Evolutionary conservation across 2,329 filamentous ascomycete species (phyloP).

Genomic region (Colletotrichum paranaense): DNA sequence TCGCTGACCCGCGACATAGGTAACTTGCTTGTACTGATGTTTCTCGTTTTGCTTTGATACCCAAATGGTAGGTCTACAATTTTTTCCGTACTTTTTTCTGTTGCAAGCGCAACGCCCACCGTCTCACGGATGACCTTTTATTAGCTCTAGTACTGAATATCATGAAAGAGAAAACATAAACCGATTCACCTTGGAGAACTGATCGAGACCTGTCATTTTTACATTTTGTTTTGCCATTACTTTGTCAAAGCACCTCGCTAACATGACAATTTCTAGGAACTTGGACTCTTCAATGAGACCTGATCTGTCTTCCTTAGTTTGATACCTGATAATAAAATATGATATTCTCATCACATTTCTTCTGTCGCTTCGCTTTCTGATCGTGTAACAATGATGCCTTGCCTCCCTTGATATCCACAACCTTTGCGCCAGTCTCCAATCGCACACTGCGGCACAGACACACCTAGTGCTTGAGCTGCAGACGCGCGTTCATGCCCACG

Average conservation of each 20-base stretch:
- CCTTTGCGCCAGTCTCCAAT: background rate
- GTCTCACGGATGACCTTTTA: slow-evolving; percentile 60
- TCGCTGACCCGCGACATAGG: slow-evolving; percentile 26
- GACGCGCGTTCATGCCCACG: slow-evolving; percentile 87
- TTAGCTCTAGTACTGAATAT: slow-evolving; percentile 63
- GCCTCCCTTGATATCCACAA: background rate
- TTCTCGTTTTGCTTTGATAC: background rate
- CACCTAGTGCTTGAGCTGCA: slow-evolving; percentile 59
- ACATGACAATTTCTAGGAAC: slow-evolving; percentile 10
- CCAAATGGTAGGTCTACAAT: slow-evolving; percentile 16
- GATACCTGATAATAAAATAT: background rate
- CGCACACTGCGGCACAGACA: background rate
- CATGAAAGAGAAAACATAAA: slow-evolving; percentile 60
- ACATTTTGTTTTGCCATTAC: background rate
- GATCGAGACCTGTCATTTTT: slow-evolving; percentile 50
- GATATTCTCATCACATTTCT: background rate
- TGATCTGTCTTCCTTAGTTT: background rate
- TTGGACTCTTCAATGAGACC: background rate
- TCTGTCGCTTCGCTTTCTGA: background rate
- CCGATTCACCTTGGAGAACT: slow-evolving; percentile 73
- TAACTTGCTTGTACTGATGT: slow-evolving; percentile 30
- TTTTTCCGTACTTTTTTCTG: background rate
- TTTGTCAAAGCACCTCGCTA: background rate
- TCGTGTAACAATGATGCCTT: background rate
- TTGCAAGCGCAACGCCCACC: slow-evolving; percentile 22